phyloP scores from a whole-genome alignment of 495 filamentous ascomycete genomes.

The Trichoderma erinaceum region DNA sequence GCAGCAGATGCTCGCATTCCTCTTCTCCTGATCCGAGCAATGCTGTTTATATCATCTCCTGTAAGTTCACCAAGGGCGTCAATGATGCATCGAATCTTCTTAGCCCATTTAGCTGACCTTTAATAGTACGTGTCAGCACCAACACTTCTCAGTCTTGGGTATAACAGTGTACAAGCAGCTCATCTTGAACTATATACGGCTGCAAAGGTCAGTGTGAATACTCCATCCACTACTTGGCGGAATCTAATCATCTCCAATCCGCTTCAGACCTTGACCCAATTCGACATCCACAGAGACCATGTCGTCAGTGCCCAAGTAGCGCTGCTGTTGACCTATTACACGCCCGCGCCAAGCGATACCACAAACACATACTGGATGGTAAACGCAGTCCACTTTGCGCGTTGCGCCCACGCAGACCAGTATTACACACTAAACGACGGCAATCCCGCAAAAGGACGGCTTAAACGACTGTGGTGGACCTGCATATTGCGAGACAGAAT shows the following conservation, averaged over 20 bases:
- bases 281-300: slow-evolving; percentile 5
- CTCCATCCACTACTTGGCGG: neutral
- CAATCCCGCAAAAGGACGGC: neutral
- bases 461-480: slow-evolving; percentile 5
- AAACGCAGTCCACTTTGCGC: neutral
- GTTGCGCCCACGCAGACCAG: slow-evolving; percentile 1
- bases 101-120: neutral
- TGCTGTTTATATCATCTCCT: neutral
- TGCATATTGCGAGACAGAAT: slow-evolving; percentile 9
- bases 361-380: slow-evolving; percentile 13
- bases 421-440: neutral
- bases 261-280: neutral
- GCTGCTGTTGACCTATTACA: neutral
- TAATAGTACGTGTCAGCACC: neutral
- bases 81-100: neutral
- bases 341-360: neutral
- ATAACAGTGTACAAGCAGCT: slow-evolving; percentile 7
- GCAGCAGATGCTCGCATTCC: slow-evolving; percentile 2
- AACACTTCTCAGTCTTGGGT: neutral
- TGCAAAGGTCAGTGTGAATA: neutral
- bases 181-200: neutral
- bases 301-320: slow-evolving; percentile 8
- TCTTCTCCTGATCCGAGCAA: neutral
- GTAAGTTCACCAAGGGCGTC: neutral
- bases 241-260: neutral